phyloP scores from a whole-genome alignment of 2,329 filamentous ascomycete species.

The Monosporascus sp. region DNA sequence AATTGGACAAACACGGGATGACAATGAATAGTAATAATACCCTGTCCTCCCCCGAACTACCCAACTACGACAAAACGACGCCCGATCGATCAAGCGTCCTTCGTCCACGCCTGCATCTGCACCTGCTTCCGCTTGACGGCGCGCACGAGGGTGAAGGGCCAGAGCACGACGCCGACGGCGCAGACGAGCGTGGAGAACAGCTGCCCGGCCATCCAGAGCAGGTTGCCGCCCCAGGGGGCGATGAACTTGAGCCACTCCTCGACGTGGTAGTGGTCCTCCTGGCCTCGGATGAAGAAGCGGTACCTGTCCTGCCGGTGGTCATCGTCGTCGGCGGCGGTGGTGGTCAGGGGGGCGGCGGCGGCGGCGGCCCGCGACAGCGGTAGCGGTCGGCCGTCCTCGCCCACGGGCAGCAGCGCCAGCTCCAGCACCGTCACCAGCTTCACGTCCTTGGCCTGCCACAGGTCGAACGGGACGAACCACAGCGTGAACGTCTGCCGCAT shows the following conservation, averaged over 20 bases:
- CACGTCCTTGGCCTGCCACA: constrained; percentile 56
- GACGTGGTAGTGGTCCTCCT: constrained; percentile 78
- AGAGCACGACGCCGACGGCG: constrained; percentile 46
- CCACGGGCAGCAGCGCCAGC: constrained; percentile 42
- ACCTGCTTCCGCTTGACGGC: background rate
- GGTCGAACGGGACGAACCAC: constrained; percentile 65
- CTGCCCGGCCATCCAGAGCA: constrained; percentile 54
- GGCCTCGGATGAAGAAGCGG: constrained; percentile 66
- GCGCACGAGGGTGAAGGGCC: background rate
- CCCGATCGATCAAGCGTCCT: background rate
- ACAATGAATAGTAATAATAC: no score
- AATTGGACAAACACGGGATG: no score
- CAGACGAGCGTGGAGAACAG: constrained; percentile 60
- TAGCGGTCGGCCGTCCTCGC: constrained; percentile 15
- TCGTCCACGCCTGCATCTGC: background rate
- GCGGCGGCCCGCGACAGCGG: constrained; percentile 2
- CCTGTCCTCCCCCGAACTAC: no score
- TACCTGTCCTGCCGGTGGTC: constrained; percentile 20
- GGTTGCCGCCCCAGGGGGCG: constrained; percentile 49
- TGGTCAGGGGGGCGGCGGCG: background rate
- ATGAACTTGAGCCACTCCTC: constrained; percentile 73
- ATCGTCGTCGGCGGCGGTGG: constrained; percentile 12
- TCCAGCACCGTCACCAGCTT: constrained; percentile 62
- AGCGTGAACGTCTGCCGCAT: constrained; percentile 71
- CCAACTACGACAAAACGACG: no score